phyloP scores from a whole-genome alignment of 2,329 filamentous ascomycete genomes.

The Chaetomium sp. region DNA sequence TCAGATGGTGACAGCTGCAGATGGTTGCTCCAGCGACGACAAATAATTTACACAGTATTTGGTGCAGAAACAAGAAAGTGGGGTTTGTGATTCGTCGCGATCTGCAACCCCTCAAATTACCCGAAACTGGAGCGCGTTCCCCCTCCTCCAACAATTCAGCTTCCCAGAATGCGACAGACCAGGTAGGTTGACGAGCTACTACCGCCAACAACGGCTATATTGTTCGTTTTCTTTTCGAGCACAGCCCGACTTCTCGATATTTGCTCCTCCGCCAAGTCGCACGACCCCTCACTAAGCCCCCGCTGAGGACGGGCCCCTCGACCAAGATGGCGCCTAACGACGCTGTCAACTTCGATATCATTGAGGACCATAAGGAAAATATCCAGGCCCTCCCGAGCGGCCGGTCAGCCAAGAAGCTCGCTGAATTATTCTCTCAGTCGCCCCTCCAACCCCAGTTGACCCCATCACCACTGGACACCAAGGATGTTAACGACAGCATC shows the following conservation, averaged over 20 bases:
- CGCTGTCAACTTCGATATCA: slow-evolving; percentile 80
- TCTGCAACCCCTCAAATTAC: slow-evolving; percentile 19
- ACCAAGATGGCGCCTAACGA: slow-evolving; percentile 55
- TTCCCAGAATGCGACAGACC: no score
- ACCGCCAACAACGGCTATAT: background rate
- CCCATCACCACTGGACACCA: slow-evolving; percentile 70
- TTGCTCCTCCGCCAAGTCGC: background rate
- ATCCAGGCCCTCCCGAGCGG: slow-evolving; percentile 89
- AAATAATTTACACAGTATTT: slow-evolving; percentile 19
- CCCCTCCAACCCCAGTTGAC: slow-evolving; percentile 60
- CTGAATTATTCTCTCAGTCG: slow-evolving; percentile 73
- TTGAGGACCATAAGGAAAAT: slow-evolving; percentile 97
- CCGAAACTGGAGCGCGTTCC: background rate
- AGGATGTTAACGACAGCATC: slow-evolving; percentile 74
- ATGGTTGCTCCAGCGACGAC: slow-evolving; percentile 32
- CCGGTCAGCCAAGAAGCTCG: slow-evolving; percentile 85
- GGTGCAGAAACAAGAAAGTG: slow-evolving; percentile 22
- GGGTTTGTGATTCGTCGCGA: slow-evolving; percentile 16
- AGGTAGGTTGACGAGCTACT: slow-evolving; percentile 10
- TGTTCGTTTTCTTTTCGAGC: background rate
- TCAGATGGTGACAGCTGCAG: slow-evolving; percentile 18
- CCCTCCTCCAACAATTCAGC: background rate
- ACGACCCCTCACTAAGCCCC: background rate
- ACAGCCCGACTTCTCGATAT: background rate
- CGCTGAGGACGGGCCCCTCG: slow-evolving; percentile 14